phyloP scores from a whole-genome alignment of 1,139 yeast species.

The Pichia cactophila region DNA sequence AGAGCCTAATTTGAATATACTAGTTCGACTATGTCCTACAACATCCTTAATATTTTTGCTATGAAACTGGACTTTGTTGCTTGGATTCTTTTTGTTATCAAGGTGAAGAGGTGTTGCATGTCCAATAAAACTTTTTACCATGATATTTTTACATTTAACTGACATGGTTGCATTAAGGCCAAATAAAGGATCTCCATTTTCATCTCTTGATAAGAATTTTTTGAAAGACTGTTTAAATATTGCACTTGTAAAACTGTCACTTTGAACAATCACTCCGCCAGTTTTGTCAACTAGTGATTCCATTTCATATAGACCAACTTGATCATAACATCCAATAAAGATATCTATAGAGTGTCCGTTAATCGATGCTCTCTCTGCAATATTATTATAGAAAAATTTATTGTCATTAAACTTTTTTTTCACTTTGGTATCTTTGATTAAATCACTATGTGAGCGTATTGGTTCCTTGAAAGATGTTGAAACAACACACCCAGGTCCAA shows the following conservation, averaged over 20 bases:
- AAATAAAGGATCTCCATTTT: slow-evolving; percentile 34
- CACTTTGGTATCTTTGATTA: slow-evolving; percentile 33
- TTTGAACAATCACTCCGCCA: slow-evolving; percentile 56
- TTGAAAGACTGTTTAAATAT: slow-evolving; percentile 59
- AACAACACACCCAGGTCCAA: slow-evolving; percentile 51
- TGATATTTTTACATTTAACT: slow-evolving; percentile 43
- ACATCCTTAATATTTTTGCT: slow-evolving; percentile 12
- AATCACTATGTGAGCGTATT: slow-evolving; percentile 52
- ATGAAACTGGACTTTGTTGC: slow-evolving; percentile 1
- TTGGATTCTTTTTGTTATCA: slow-evolving; percentile 16
- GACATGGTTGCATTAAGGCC: slow-evolving; percentile 56
- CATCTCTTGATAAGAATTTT: slow-evolving; percentile 40
- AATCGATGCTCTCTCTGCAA: slow-evolving; percentile 36
- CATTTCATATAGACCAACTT: slow-evolving; percentile 61
- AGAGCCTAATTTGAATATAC: slow-evolving; percentile 54
- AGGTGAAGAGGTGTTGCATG: slow-evolving; percentile 36
- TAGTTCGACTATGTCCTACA: slow-evolving; percentile 48
- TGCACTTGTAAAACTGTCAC: slow-evolving; percentile 58
- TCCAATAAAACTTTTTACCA: slow-evolving; percentile 53
- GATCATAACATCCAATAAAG: slow-evolving; percentile 61
- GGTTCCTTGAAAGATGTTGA: slow-evolving; percentile 43
- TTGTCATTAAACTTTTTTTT: slow-evolving; percentile 31
- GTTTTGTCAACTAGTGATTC: slow-evolving; percentile 48
- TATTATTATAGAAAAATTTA: slow-evolving; percentile 35
- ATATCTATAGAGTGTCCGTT: slow-evolving; percentile 49